A percentile compares a stretch with the other conserved stretches of the same genome.
Evolutionary conservation across 345 rosid species (phyloP).

Genomic region (Eucalyptus coolabah): DNA sequence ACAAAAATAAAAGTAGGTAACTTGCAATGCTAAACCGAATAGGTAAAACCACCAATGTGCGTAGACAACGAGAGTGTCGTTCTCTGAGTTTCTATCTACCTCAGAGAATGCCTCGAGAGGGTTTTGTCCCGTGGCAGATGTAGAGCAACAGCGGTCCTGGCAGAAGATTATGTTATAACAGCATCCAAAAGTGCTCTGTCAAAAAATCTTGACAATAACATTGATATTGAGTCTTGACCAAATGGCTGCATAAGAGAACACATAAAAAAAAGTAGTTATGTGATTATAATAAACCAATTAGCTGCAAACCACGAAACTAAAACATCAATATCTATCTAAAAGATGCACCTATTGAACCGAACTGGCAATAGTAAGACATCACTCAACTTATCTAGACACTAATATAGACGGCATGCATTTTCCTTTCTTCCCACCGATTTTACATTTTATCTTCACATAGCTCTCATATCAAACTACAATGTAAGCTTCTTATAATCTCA

Average conservation of each 20-base stretch:
- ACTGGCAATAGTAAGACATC: too few species aligned
- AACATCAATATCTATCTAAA: not conserved
- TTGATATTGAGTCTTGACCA: not conserved
- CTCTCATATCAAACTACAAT: too few species aligned
- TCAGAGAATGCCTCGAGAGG: conserved; percentile 83
- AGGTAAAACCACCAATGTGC: not conserved
- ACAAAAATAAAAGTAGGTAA: too few species aligned
- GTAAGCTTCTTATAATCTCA: too few species aligned
- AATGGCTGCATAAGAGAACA: not conserved
- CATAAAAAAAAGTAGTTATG: not conserved
- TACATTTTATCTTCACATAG: too few species aligned
- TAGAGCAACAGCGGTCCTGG: conserved; percentile 41
- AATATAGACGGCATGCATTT: too few species aligned
- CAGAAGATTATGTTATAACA: conserved; percentile 49
- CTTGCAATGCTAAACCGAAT: too few species aligned
- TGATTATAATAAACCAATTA: not conserved
- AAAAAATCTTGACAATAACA: conserved; percentile 53
- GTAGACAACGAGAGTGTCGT: conserved; percentile 55
- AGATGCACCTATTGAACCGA: too few species aligned
- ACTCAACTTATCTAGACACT: too few species aligned
- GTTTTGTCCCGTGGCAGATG: conserved; percentile 20
- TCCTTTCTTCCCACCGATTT: too few species aligned
- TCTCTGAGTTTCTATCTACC: conserved; percentile 51
- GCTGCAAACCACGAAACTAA: not conserved
- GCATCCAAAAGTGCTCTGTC: conserved; percentile 50